phyloP scores from a whole-genome alignment of 441 rosid genomes.

The Breynia disticha region DNA sequence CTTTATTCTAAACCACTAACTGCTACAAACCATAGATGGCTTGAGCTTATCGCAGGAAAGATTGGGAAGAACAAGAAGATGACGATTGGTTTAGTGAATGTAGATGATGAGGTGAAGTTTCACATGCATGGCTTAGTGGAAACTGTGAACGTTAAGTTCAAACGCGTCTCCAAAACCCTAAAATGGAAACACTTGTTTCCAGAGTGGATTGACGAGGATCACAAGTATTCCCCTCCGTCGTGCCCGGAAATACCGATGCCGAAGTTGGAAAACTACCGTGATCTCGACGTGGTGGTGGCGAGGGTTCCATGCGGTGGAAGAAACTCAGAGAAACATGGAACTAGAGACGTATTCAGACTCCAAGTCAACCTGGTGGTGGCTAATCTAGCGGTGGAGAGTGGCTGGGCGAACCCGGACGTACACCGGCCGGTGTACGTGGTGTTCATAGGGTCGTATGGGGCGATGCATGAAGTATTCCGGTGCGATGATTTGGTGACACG shows the following conservation, averaged over 20 bases:
- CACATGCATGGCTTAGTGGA: conserved; percentile 17
- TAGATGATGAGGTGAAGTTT: conserved; percentile 11
- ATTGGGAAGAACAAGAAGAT: conserved; percentile 18
- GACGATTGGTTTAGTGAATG: conserved; percentile 54
- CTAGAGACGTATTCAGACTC: conserved; percentile 59
- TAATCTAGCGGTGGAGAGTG: conserved; percentile 38
- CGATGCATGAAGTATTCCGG: conserved; percentile 69
- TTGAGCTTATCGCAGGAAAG: conserved; percentile 23
- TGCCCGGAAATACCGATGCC: conserved; percentile 81
- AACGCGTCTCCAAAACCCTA: conserved; percentile 20
- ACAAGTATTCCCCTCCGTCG: conserved; percentile 14
- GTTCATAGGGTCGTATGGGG: conserved; percentile 54
- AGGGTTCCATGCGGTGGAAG: conserved; percentile 45
- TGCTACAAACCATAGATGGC: conserved; percentile 28
- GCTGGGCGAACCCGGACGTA: conserved; percentile 1
- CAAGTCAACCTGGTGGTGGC: conserved; percentile 80
- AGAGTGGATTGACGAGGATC: conserved; percentile 64
- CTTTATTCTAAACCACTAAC: conserved; percentile 4
- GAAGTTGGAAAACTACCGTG: conserved; percentile 23
- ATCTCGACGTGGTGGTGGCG: conserved; percentile 58
- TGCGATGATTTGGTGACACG: conserved; percentile 53
- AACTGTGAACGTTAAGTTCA: conserved; percentile 31
- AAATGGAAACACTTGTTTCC: conserved; percentile 66
- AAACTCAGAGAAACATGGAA: conserved; percentile 25
- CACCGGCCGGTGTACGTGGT: conserved; percentile 42